Base-by-base conservation (phyloP, 2,329 filamentous ascomycete genomes). In the Cryoendolithus antarcticus region DNA sequence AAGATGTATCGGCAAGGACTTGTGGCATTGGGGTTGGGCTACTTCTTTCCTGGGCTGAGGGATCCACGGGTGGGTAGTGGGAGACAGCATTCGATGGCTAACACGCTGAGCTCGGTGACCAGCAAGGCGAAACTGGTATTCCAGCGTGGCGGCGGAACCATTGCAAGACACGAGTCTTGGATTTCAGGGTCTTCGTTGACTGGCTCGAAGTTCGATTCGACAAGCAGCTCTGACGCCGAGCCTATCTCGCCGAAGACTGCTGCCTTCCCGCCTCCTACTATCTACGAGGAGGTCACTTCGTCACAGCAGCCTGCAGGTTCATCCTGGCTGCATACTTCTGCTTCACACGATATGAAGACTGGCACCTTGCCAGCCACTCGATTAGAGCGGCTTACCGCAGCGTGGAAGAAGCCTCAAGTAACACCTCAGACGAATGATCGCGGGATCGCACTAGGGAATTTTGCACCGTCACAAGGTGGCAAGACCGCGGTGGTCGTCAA, bases 1-100 rank as follows among this genome's bases (percentile, higher is more conserved):
- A 60, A 62, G 15, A 70, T 74, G 56, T 80, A 79, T 51, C 62
- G 62, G 38, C 55, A 57, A 3, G 61, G 64, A 41, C 50, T 71
- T 33, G 44, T 61, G 15, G 55, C 53, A n/a, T 35, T 69, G 19
- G 67, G 68, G 1, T 45, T 71, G 30, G 55, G 44, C 11, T 45
- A 31, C 4, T 38, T 34, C n/a, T 15, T 42, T 15, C 40, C 35
- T 2, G 21, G 19, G 12, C 7, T 33, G 21, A 36, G 10, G 9
- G 39, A 30, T 8, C 15, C 30, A 15, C 27, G 12, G 10, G n/a
- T 27, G 6, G 29, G 30, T 5, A 27, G 24, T 27, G 19, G 15
- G 4, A 36, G 34, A 10, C 30, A 15, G 12, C 9, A 34, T 6
- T 37, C 39, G 21, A 34, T 33, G 13, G 37, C 34, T 5, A 39